Percentiles rank a stretch among this genome's conserved stretches.
Evolutionary conservation across 371 early-diverging fungal genomes (phyloP).

Genomic region (Lichtheimia ornata): DNA sequence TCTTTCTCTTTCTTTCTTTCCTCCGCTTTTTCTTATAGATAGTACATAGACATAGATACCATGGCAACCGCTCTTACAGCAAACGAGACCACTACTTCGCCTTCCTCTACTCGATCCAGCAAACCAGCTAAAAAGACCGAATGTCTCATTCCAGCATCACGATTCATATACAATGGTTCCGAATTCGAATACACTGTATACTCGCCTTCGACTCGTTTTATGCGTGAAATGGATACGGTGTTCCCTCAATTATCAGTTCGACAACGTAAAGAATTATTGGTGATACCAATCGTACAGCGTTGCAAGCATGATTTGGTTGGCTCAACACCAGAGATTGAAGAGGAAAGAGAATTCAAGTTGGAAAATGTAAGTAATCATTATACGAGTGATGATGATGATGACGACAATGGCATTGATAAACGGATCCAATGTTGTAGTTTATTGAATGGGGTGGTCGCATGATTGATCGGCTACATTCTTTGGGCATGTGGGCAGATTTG

Average conservation of each 20-base stretch:
- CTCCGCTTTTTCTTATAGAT: not conserved
- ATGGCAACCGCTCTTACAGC: not conserved
- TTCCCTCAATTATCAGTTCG: constrained; percentile 52
- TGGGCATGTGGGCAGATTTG: constrained; percentile 87
- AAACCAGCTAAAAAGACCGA: constrained; percentile 13
- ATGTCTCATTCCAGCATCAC: constrained; percentile 24
- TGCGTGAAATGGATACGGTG: constrained; percentile 33
- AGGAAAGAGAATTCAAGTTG: constrained; percentile 79
- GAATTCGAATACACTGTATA: constrained; percentile 43
- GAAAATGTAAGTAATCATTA: constrained; percentile 58
- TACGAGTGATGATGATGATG: not conserved
- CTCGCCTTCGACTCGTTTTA: constrained; percentile 36
- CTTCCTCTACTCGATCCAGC: not conserved
- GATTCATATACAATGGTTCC: constrained; percentile 30
- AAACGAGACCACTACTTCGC: too few relatives aligned
- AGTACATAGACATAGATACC: not conserved
- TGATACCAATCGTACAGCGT: constrained; percentile 81
- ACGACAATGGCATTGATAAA: constrained; percentile 2
- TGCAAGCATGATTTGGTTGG: constrained; percentile 78
- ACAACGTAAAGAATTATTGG: constrained; percentile 52
- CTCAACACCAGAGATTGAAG: constrained; percentile 64
- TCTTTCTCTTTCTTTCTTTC: not conserved
- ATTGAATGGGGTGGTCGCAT: constrained; percentile 70
- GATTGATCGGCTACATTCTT: constrained; percentile 48
- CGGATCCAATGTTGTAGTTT: too few relatives aligned